phyloP scores from a whole-genome alignment of 257 asterid species.

The Solanum sejunctum region DNA sequence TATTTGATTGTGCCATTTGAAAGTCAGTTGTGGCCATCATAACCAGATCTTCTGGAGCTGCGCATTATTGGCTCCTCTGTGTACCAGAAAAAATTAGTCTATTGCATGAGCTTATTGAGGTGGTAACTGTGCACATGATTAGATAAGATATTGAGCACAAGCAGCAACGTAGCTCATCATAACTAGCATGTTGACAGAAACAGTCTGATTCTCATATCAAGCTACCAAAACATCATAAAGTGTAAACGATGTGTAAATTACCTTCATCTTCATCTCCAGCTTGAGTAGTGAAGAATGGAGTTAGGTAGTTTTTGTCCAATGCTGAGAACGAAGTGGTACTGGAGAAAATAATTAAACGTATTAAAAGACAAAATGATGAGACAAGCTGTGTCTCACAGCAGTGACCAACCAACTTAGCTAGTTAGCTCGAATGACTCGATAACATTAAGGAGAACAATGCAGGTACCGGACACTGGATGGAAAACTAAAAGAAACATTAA shows the following conservation, averaged over 20 bases:
- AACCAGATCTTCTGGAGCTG: background rate
- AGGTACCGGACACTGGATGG: background rate
- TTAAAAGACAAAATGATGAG: slow-evolving; percentile 2
- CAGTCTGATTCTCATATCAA: background rate
- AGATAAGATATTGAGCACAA: background rate
- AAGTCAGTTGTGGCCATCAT: background rate
- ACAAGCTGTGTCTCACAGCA: background rate
- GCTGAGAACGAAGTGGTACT: slow-evolving; percentile 88
- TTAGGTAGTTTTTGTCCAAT: slow-evolving; percentile 86
- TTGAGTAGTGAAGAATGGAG: slow-evolving; percentile 91
- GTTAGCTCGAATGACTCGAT: background rate
- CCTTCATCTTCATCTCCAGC: slow-evolving; percentile 69
- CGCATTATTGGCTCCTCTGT: background rate
- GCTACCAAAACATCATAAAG: background rate
- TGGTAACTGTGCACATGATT: background rate
- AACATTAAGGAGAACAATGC: background rate
- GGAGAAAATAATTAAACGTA: slow-evolving; percentile 21
- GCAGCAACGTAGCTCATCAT: background rate
- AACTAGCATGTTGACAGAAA: background rate
- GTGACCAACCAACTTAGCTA: background rate
- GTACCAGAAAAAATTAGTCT: background rate
- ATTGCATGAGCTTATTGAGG: background rate
- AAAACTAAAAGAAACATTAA: background rate
- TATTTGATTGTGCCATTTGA: background rate
- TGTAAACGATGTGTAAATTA: background rate